Conservation (phyloP, 768 basidiomycete species). For the Mycena crocata region DNA sequence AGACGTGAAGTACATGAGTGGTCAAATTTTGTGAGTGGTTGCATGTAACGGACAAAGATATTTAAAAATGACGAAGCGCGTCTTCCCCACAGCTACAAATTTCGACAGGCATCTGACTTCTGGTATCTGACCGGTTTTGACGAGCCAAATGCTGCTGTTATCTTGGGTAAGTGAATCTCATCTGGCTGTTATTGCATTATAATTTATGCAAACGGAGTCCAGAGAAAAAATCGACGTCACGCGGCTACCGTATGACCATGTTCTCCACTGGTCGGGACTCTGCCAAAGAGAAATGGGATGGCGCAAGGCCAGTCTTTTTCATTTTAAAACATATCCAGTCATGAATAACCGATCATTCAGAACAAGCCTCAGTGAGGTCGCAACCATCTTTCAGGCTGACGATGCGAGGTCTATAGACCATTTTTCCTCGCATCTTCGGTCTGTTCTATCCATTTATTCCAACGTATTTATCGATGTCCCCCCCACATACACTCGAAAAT, state of each 20-base stretch:
- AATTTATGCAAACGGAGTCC: not conserved
- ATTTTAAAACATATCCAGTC: not conserved
- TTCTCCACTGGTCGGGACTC: conserved; percentile 84
- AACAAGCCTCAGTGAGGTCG: conserved; percentile 74
- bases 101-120: conserved; percentile 91
- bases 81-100: conserved; percentile 82
- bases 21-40: conserved; percentile 80
- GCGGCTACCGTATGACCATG: conserved; percentile 89
- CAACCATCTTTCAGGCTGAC: conserved; percentile 81
- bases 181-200: not conserved
- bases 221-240: conserved; percentile 78
- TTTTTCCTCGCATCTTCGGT: conserved; percentile 70
- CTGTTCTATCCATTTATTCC: conserved; percentile 59
- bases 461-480: conserved; percentile 67
- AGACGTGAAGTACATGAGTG: conserved; percentile 87
- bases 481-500: conserved; percentile 34
- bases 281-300: conserved; percentile 92
- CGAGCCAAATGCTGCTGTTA: conserved; percentile 90
- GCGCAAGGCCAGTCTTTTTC: conserved; percentile 65
- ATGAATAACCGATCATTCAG: conserved; percentile 44
- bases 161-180: conserved; percentile 68
- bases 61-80: too few species aligned
- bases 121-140: conserved; percentile 98
- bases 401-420: conserved; percentile 68
- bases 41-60: too few species aligned